Evolutionary conservation across 345 rosid species (phyloP).

Genomic region (Crucihimalaya himalaica): DNA sequence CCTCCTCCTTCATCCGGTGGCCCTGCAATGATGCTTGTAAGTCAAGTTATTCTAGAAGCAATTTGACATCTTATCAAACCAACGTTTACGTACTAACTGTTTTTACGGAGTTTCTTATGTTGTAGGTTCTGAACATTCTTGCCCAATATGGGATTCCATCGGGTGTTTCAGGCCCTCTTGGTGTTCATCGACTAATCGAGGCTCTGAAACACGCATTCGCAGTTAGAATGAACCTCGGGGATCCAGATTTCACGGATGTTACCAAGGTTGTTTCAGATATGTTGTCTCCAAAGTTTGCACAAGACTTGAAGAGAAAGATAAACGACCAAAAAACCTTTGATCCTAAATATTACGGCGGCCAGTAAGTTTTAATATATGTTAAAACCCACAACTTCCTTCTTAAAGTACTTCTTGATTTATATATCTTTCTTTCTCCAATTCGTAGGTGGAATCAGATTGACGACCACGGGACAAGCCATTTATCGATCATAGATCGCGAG

Average conservation of each 20-base stretch:
- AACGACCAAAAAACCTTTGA: neutral
- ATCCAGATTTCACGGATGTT: neutral
- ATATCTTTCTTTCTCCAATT: neutral
- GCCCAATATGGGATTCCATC: neutral
- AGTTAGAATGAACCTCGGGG: neutral
- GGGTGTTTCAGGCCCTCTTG: neutral
- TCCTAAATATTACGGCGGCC: neutral
- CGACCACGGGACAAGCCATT: conserved; percentile 72
- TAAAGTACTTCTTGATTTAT: conserved; percentile 4
- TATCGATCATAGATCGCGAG: conserved; percentile 55
- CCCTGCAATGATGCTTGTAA: conserved; percentile 2
- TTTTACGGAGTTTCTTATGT: neutral
- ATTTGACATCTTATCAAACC: neutral
- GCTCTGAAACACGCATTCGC: neutral
- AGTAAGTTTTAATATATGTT: neutral
- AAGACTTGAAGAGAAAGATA: neutral
- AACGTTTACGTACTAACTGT: neutral
- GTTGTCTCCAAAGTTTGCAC: neutral
- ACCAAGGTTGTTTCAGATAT: neutral
- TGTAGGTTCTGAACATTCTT: neutral
- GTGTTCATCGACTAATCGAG: neutral
- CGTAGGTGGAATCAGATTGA: conserved; percentile 49
- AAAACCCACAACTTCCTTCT: neutral
- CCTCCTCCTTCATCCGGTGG: conserved; percentile 52
- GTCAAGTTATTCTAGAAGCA: neutral